Evolutionary conservation across 2,329 filamentous ascomycete species (phyloP).

Genomic region (Colletotrichum gigasporum): DNA sequence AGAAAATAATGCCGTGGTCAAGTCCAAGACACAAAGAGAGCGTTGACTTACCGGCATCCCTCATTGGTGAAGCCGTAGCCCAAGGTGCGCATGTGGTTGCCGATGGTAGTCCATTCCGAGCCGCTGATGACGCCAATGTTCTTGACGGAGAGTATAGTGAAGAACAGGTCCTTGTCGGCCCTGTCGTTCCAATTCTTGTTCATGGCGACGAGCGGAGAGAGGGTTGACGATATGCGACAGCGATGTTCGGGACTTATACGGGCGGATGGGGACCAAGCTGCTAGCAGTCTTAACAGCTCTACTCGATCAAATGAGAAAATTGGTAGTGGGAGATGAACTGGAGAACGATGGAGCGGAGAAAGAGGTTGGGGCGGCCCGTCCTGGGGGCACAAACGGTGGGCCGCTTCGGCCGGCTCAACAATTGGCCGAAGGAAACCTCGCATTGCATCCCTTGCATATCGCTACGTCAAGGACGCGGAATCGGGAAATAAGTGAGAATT

Average conservation of each 20-base stretch:
- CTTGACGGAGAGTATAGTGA: slow-evolving; percentile 69
- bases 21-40: slow-evolving; percentile 8
- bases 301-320: slow-evolving; percentile 49
- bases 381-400: background rate
- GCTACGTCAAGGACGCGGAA: background rate
- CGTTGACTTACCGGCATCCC: slow-evolving; percentile 65
- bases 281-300: slow-evolving; percentile 47
- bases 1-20: background rate
- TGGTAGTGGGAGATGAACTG: slow-evolving; percentile 52
- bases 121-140: slow-evolving; percentile 72
- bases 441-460: background rate
- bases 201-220: slow-evolving; percentile 48
- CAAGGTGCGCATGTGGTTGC: slow-evolving; percentile 66
- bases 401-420: slow-evolving; percentile 20
- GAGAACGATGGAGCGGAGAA: slow-evolving; percentile 28
- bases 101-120: slow-evolving; percentile 69
- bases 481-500: background rate
- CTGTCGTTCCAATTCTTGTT: slow-evolving; percentile 70
- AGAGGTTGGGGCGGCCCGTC: slow-evolving; percentile 5
- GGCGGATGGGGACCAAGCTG: slow-evolving; percentile 26
- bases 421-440: slow-evolving; percentile 12
- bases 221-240: slow-evolving; percentile 26
- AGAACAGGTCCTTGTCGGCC: slow-evolving; percentile 71
- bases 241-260: slow-evolving; percentile 19
- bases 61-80: slow-evolving; percentile 73